These are phyloP conservation scores for Collariella sp. DNA, from an alignment of 495 filamentous ascomycete genomes.

Conservation along the genomic window DNA sequence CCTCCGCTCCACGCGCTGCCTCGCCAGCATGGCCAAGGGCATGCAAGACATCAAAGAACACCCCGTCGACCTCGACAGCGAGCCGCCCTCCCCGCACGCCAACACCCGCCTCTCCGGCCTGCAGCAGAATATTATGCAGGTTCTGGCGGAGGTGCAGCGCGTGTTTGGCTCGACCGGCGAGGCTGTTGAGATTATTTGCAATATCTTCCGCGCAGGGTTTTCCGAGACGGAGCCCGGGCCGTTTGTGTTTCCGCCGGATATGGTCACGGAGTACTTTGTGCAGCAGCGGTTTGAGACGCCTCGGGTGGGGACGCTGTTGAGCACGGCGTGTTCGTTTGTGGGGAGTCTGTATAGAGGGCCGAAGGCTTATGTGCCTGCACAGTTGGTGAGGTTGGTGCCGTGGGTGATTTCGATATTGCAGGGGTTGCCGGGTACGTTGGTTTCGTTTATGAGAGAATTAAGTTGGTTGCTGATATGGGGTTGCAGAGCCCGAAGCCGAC, in stretches of 20 bases:
- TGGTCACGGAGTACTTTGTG: constrained; percentile 64
- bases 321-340: constrained; percentile 68
- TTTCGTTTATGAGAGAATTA: background rate
- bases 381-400: constrained; percentile 49
- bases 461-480: constrained; percentile 10
- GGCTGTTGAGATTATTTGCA: constrained; percentile 67
- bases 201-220: constrained; percentile 68
- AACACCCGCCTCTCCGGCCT: constrained; percentile 12
- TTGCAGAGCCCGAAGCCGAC: constrained; percentile 51
- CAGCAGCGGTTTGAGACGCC: constrained; percentile 53
- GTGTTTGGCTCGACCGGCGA: constrained; percentile 54
- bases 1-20: constrained; percentile 59
- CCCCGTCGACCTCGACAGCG: constrained; percentile 55
- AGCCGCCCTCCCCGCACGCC: constrained; percentile 6
- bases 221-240: constrained; percentile 67
- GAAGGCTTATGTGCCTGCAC: constrained; percentile 30
- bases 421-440: constrained; percentile 48
- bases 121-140: constrained; percentile 45
- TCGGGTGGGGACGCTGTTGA: constrained; percentile 64
- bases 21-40: constrained; percentile 71
- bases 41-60: constrained; percentile 63
- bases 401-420: constrained; percentile 60
- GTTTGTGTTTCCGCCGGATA: constrained; percentile 64
- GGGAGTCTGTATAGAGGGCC: constrained; percentile 50
- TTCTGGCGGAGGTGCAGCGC: constrained; percentile 42